Percentiles rank a stretch among this genome's conserved stretches.
Evolutionary conservation across 371 early-diverging fungal species (phyloP).

Genomic region (Dichotomocladium elegans): DNA sequence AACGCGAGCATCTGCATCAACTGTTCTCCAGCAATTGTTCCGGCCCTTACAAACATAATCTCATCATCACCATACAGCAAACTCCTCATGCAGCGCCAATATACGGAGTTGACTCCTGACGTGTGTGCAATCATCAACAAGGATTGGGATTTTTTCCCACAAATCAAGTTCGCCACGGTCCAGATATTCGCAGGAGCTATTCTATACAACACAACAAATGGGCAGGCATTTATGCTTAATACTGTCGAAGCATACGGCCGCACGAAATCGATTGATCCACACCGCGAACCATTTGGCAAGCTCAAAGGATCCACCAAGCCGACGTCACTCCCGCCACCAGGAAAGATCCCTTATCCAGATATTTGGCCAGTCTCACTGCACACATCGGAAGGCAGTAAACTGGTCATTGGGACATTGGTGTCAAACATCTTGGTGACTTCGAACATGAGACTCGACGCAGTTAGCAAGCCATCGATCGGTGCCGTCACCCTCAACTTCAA

Average conservation of each 20-base stretch:
- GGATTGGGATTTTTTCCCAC: slow-evolving; percentile 15
- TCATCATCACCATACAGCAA: slow-evolving; percentile 1
- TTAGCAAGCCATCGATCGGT: not conserved
- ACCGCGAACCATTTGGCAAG: slow-evolving; percentile 10
- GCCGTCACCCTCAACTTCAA: not conserved
- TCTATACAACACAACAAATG: slow-evolving; percentile 15
- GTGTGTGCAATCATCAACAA: not conserved
- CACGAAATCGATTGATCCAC: slow-evolving; percentile 9
- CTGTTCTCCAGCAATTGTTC: not conserved
- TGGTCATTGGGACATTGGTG: slow-evolving; percentile 13
- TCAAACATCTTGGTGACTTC: slow-evolving; percentile 12
- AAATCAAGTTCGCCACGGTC: slow-evolving; percentile 8
- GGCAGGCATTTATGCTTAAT: slow-evolving; percentile 20
- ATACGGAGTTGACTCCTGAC: not conserved
- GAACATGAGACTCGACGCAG: slow-evolving; percentile 5
- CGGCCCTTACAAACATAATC: not conserved
- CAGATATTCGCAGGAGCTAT: slow-evolving; percentile 10
- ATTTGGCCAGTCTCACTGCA: slow-evolving; percentile 12
- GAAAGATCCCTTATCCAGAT: not conserved
- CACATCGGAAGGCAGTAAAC: slow-evolving; percentile 3
- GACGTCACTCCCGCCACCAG: slow-evolving; percentile 10
- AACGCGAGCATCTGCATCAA: too few relatives aligned
- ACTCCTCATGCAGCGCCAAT: slow-evolving; percentile 5
- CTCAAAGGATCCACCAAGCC: not conserved
- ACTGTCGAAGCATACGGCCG: slow-evolving; percentile 26